These are phyloP conservation scores for Verticillium klebahnii DNA, from an alignment of 2,329 filamentous ascomycete species.

Conservation along the genomic window DNA sequence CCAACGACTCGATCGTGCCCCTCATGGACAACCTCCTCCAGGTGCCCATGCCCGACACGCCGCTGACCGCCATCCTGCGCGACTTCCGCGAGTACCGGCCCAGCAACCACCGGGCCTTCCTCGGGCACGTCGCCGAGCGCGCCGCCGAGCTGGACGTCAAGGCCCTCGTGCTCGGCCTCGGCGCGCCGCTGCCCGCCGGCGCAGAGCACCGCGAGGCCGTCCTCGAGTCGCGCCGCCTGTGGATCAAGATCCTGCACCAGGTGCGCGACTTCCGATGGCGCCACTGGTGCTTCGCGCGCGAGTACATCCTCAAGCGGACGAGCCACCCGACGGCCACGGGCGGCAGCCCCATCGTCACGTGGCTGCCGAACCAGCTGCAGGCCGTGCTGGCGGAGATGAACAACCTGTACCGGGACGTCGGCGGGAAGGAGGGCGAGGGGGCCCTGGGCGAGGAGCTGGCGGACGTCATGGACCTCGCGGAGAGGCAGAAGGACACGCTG, in stretches of 20 bases:
- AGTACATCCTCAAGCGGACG: slow-evolving; percentile 79
- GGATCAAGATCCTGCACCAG: slow-evolving; percentile 64
- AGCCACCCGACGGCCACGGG: slow-evolving; percentile 74
- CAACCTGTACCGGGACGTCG: slow-evolving; percentile 45
- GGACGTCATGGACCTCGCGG: slow-evolving; percentile 64
- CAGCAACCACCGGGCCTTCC: slow-evolving; percentile 81
- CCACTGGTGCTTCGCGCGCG: slow-evolving; percentile 80
- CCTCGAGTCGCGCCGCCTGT: slow-evolving; percentile 52
- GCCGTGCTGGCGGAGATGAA: slow-evolving; percentile 71
- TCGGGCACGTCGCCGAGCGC: slow-evolving; percentile 61
- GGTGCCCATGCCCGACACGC: slow-evolving; percentile 83
- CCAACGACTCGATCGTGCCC: slow-evolving; percentile 92
- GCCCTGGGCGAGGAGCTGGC: slow-evolving; percentile 42
- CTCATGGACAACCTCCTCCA: slow-evolving; percentile 84
- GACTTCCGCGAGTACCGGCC: slow-evolving; percentile 90
- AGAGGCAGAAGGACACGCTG: slow-evolving; percentile 60
- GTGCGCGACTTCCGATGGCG: slow-evolving; percentile 79
- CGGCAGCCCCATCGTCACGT: slow-evolving; percentile 77
- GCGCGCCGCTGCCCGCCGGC: slow-evolving; percentile 14
- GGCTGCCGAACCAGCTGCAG: slow-evolving; percentile 76
- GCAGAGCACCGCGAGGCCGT: slow-evolving; percentile 34
- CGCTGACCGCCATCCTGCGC: slow-evolving; percentile 78
- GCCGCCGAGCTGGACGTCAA: slow-evolving; percentile 48
- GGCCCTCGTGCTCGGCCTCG: slow-evolving; percentile 47
- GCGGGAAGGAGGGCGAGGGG: slow-evolving; percentile 28